phyloP scores from a whole-genome alignment of 345 rosid genomes.

The Toxicodendron radicans region DNA sequence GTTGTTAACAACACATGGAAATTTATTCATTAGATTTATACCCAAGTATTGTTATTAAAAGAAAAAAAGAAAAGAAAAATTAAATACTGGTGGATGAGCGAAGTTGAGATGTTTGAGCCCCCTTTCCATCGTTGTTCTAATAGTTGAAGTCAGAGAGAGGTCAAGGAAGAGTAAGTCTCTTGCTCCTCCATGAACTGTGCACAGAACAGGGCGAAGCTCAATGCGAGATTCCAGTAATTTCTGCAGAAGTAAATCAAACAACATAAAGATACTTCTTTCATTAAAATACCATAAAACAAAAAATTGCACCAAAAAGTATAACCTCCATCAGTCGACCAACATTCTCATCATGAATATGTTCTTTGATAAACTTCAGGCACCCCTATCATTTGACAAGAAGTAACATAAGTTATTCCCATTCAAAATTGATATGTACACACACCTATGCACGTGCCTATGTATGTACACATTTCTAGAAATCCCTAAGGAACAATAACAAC shows the following conservation, averaged over 20 bases:
- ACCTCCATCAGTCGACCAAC: constrained; percentile 42
- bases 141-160: constrained; percentile 40
- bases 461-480: background rate
- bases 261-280: background rate
- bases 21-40: constrained; percentile 2
- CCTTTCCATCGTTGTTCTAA: constrained; percentile 40
- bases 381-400: constrained; percentile 28
- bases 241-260: constrained; percentile 27
- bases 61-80: background rate
- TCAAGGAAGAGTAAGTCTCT: constrained; percentile 46
- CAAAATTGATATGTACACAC: background rate
- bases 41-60: background rate
- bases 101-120: constrained; percentile 32
- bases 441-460: background rate
- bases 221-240: constrained; percentile 39
- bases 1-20: background rate
- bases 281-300: constrained; percentile 2
- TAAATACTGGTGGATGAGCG: constrained; percentile 21
- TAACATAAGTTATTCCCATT: constrained; percentile 5
- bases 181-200: constrained; percentile 28
- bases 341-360: constrained; percentile 30
- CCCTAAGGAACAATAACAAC: background rate
- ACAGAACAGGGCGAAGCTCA: constrained; percentile 36
- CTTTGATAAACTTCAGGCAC: constrained; percentile 35
- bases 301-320: constrained; percentile 13